phyloP scores from a whole-genome alignment of 192 early-diverging fungal genomes.

The Chytriomyces hyalinus region DNA sequence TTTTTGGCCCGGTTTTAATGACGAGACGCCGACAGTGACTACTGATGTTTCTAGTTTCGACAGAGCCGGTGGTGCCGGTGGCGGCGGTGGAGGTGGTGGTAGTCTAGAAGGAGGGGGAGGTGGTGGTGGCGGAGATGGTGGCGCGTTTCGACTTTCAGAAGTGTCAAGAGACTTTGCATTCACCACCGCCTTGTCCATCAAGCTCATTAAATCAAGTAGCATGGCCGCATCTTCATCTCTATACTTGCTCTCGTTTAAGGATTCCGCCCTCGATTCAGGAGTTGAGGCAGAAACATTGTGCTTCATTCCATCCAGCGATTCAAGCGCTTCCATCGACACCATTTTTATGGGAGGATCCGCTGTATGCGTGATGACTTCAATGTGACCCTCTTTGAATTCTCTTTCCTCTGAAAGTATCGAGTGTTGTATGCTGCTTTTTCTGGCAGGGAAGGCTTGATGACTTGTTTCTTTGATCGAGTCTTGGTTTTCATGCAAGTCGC shows the following conservation, averaged over 20 bases:
- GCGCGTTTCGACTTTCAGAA: too few relatives aligned
- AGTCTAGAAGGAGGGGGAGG: neutral
- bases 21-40: neutral
- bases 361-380: neutral
- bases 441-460: neutral
- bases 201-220: neutral
- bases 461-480: too few relatives aligned
- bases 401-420: neutral
- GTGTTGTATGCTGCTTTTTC: neutral
- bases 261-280: too few relatives aligned
- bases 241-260: too few relatives aligned
- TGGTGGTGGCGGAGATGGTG: neutral
- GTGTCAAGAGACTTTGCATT: neutral
- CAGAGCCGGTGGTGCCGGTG: neutral
- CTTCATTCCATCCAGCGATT: neutral
- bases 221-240: too few relatives aligned
- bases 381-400: neutral
- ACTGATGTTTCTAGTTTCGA: neutral
- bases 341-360: neutral
- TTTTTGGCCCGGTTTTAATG: neutral
- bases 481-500: too few relatives aligned
- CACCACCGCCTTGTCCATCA: conserved; percentile 18
- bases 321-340: neutral
- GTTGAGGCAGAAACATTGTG: too few relatives aligned
- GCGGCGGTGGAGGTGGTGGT: conserved; percentile 7